Conservation (phyloP, 1,139 yeast genomes). For the Blastobotrys ciferrii region DNA sequence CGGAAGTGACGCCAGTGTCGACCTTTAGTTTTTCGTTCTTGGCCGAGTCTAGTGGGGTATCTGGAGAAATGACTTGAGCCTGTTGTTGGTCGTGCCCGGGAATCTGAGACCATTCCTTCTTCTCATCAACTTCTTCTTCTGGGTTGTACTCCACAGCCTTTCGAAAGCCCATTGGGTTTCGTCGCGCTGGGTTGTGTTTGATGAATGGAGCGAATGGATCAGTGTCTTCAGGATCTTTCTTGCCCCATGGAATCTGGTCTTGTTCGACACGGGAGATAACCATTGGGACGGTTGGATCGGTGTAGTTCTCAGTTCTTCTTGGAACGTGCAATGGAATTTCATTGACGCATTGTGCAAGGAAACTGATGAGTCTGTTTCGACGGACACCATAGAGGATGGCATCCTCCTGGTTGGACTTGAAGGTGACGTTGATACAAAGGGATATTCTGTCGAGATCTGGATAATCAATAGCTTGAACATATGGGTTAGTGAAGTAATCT, state of each 20-base stretch:
- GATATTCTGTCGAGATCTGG: constrained; percentile 38
- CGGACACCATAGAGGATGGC: constrained; percentile 33
- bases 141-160: not conserved
- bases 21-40: not conserved
- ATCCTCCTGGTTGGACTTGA: constrained; percentile 39
- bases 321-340: constrained; percentile 38
- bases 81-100: not conserved
- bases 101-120: constrained; percentile 3
- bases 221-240: constrained; percentile 1
- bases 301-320: constrained; percentile 35
- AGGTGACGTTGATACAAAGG: constrained; percentile 33
- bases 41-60: not conserved
- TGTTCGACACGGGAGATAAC: constrained; percentile 16
- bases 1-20: constrained; percentile 9
- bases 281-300: constrained; percentile 38
- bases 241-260: constrained; percentile 9
- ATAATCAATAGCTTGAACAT: constrained; percentile 35
- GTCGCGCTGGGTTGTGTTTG: constrained; percentile 1
- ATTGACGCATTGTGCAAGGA: constrained; percentile 34
- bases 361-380: constrained; percentile 34
- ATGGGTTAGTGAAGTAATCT: constrained; percentile 38
- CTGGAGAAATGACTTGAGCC: not conserved
- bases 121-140: constrained; percentile 2
- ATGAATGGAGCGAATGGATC: constrained; percentile 6
- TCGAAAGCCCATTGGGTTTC: constrained; percentile 9